phyloP scores from a whole-genome alignment of 352 stramenopile genomes.

The Globisporangium spiculum region DNA sequence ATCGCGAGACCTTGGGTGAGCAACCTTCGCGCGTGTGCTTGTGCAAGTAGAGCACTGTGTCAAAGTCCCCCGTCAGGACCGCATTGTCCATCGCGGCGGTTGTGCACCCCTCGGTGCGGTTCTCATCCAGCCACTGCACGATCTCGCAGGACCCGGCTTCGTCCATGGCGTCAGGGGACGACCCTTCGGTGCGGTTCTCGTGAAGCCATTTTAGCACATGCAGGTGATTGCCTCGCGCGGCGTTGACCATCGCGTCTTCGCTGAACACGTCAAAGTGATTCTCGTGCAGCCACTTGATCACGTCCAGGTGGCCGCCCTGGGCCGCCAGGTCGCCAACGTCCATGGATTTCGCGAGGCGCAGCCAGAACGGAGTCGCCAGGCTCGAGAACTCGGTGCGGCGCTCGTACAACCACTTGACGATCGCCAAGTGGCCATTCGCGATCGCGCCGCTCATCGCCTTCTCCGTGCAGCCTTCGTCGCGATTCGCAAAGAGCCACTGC shows the following conservation, averaged over 20 bases:
- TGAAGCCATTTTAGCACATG: not conserved
- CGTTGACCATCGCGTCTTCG: not conserved
- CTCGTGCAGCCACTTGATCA: slow-evolving; percentile 1
- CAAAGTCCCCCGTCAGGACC: slow-evolving; percentile 3
- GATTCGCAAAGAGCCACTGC: slow-evolving; percentile 20
- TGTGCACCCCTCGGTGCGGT: not conserved
- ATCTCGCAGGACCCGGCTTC: not conserved
- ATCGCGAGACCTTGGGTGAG: slow-evolving; percentile 9
- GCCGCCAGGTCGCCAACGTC: not conserved
- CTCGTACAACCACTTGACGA: slow-evolving; percentile 26
- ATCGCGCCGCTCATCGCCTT: slow-evolving; percentile 20
- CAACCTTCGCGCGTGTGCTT: not conserved
- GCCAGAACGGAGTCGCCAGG: not conserved
- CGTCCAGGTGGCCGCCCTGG: not conserved
- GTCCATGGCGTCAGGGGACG: not conserved
- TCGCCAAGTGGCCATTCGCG: slow-evolving; percentile 15
- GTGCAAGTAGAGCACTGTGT: slow-evolving; percentile 5
- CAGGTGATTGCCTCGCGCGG: not conserved
- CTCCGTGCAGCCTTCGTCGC: slow-evolving; percentile 16
- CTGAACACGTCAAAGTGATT: slow-evolving; percentile 1
- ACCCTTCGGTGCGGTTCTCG: not conserved
- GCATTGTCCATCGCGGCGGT: slow-evolving; percentile 10
- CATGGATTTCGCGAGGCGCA: not conserved
- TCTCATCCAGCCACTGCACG: not conserved
- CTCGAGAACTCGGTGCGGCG: slow-evolving; percentile 1